These are phyloP conservation scores for Aphanomyces stellatus DNA, from an alignment of 352 stramenopile genomes.

Conservation along the genomic window DNA sequence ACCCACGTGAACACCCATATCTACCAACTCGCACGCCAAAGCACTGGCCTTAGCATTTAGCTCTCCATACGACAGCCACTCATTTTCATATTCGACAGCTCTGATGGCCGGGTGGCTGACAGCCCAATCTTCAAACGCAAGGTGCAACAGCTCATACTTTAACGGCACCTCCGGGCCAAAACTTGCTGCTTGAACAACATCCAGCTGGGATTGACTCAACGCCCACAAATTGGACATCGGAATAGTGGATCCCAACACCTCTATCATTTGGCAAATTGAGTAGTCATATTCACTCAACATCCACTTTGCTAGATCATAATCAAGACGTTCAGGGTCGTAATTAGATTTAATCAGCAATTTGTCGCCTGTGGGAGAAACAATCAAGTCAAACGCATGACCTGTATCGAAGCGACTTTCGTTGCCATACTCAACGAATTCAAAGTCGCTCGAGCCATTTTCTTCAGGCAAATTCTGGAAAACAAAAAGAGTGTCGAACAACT, in stretches of 20 bases:
- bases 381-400: not conserved
- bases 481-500: not conserved
- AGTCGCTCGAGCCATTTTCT: not conserved
- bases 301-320: not conserved
- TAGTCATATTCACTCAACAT: not conserved
- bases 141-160: not conserved
- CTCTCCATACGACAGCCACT: constrained; percentile 27
- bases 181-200: not conserved
- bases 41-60: constrained; percentile 19
- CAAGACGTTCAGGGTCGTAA: not conserved
- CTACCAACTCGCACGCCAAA: not conserved
- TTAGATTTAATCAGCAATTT: not conserved
- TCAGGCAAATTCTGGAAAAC: not conserved
- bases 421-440: not conserved
- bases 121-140: not conserved
- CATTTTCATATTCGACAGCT: constrained; percentile 17
- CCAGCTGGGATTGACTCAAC: not conserved
- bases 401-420: not conserved
- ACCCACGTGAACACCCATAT: not conserved
- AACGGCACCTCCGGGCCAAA: not conserved
- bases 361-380: not conserved
- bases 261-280: not conserved
- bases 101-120: constrained; percentile 19
- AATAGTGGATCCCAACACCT: not conserved
- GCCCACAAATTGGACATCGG: not conserved